Evolutionary conservation across 345 rosid species (phyloP).

Genomic region (Salix brachista): DNA sequence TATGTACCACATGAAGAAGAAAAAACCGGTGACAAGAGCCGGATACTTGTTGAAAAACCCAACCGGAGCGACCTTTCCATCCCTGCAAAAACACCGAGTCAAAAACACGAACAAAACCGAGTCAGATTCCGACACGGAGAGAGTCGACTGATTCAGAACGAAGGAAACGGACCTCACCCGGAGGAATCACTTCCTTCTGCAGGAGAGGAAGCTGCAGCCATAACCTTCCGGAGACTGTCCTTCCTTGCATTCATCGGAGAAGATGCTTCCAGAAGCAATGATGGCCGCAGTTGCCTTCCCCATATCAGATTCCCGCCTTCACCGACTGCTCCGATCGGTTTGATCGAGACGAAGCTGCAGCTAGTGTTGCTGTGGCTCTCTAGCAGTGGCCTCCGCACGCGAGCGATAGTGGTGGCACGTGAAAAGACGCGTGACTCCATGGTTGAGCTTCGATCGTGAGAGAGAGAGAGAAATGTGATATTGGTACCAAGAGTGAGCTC

Average conservation of each 20-base stretch:
- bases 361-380: slow-evolving; percentile 25
- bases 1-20: slow-evolving; percentile 96
- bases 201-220: slow-evolving; percentile 64
- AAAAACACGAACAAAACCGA: slow-evolving; percentile 15
- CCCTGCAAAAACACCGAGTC: slow-evolving; percentile 47
- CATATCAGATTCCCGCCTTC: slow-evolving; percentile 73
- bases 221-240: slow-evolving; percentile 45
- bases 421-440: slow-evolving; percentile 89
- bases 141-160: slow-evolving; percentile 37
- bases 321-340: slow-evolving; percentile 50
- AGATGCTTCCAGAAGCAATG: slow-evolving; percentile 38
- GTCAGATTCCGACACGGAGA: slow-evolving; percentile 24
- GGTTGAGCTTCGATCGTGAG: slow-evolving; percentile 6
- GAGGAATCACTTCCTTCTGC: slow-evolving; percentile 85
- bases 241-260: slow-evolving; percentile 23
- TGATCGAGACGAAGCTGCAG: slow-evolving; percentile 29
- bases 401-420: slow-evolving; percentile 52
- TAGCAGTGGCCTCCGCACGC: slow-evolving; percentile 25
- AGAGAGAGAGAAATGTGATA: slow-evolving; percentile 16
- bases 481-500: slow-evolving; percentile 13
- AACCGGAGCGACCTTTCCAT: slow-evolving; percentile 44
- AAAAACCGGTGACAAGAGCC: slow-evolving; percentile 78
- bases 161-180: slow-evolving; percentile 93
- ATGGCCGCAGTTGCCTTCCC: slow-evolving; percentile 81
- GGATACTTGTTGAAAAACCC: slow-evolving; percentile 75